Percentiles rank a stretch among this genome's conserved stretches.
These are phyloP conservation scores for Knufia petricola DNA, from an alignment of 2,329 filamentous ascomycete species.

Conservation along the genomic window DNA sequence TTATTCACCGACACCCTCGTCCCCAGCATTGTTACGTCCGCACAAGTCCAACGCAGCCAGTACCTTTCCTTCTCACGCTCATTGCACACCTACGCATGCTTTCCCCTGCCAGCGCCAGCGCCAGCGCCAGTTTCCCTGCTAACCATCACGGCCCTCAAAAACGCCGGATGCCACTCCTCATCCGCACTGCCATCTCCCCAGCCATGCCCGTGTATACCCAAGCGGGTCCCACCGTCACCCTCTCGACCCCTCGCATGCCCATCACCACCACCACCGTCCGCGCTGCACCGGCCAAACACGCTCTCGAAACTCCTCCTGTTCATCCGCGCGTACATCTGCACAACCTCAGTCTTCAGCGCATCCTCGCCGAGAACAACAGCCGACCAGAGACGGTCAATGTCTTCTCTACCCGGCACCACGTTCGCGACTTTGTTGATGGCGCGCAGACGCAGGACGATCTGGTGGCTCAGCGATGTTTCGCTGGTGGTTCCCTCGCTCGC, in stretches of 20 bases:
- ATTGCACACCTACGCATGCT: too few relatives aligned
- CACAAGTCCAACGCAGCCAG: too few relatives aligned
- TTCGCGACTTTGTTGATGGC: constrained; percentile 3
- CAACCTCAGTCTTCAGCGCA: background rate
- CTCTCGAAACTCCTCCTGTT: background rate
- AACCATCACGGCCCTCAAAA: background rate
- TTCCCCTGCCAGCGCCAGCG: too few relatives aligned
- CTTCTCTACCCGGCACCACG: background rate
- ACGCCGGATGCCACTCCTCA: background rate
- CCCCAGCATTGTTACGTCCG: too few relatives aligned
- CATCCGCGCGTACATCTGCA: background rate
- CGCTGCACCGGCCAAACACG: background rate
- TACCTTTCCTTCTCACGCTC: too few relatives aligned
- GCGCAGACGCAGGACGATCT: background rate
- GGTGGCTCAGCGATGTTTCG: background rate
- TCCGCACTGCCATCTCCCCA: too few relatives aligned
- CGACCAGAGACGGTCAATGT: background rate
- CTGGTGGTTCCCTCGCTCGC: too few relatives aligned
- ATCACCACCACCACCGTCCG: background rate
- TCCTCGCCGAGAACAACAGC: background rate
- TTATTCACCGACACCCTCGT: too few relatives aligned
- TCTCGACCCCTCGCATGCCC: background rate
- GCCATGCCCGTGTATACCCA: too few relatives aligned
- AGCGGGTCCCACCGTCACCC: background rate
- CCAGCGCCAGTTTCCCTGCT: too few relatives aligned